Base-by-base conservation (phyloP, 768 basidiomycete species). In the Mycena pura region DNA sequence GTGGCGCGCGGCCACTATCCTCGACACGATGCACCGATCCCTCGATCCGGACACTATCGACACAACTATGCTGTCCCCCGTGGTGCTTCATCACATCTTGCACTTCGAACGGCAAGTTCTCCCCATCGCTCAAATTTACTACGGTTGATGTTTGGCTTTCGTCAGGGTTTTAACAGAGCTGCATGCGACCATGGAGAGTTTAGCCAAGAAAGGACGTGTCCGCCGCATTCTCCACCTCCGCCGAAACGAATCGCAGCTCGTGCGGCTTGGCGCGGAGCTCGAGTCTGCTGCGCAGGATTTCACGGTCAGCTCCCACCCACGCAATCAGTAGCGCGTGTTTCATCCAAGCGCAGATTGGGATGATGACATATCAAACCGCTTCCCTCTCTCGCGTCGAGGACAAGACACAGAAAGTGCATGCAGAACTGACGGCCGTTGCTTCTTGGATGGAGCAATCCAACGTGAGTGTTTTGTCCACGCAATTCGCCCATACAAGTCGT, bases 181-280 rank as follows among this genome's bases (percentile, higher is more conserved):
- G 7, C 14, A 25, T 21, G 29, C 24, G 2, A 49, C 29, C 8
- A 59, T 59, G 48, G 32, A 44, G 11, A 17, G 4, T 10, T 25
- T 45, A 13, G 10, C 10, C 15, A 44, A 45, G 14, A 28, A 36
- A 11, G 24, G 24, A 2, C 41, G 43, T 3, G 0, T 59, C 14
- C 47, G 3, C 29, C 48, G 49, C 14, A 32, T 38, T 27, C 19
- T 59, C 3, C 41, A 25, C 13, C 7, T 59, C 11, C 57, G 57
- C 17, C 39, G 40, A 4, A 50, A 17, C 34, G 57, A 59, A 40
- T 50, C 57, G 31, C 17, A 59, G 24, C 41, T 59, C 9, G 31
- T 27, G 2, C 22, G 44, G 28, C 51, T 51, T 9, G 45, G 41
- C 27, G 21, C 21, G 3, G 14, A 49, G 17, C 48, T 59, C 11